Evolutionary conservation across 1,284 basidiomycete genomes (phyloP).

Genomic region (Pseudozyma thailandica): DNA sequence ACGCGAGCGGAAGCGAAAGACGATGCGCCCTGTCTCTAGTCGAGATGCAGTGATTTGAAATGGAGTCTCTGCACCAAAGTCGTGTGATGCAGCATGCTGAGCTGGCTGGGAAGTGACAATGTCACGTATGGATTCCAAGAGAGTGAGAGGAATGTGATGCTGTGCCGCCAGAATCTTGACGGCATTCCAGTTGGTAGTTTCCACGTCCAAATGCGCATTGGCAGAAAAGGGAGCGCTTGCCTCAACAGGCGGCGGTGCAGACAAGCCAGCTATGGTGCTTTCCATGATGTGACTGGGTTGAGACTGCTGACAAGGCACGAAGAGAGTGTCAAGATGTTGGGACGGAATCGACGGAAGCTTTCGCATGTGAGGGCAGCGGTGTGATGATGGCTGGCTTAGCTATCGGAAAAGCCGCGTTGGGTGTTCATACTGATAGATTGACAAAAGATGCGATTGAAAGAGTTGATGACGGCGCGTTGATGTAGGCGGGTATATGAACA

Average conservation of each 20-base stretch:
- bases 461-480: not conserved
- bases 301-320: not conserved
- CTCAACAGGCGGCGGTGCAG: constrained; percentile 7
- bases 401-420: constrained; percentile 4
- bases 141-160: constrained; percentile 46
- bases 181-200: constrained; percentile 63
- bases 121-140: constrained; percentile 27
- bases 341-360: too few relatives aligned
- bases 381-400: not conserved
- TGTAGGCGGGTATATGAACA: not conserved
- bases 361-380: too few relatives aligned
- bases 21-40: constrained; percentile 45
- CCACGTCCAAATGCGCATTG: constrained; percentile 43
- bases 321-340: not conserved
- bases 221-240: not conserved
- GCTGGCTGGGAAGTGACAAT: constrained; percentile 8
- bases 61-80: constrained; percentile 54
- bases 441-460: not conserved
- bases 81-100: constrained; percentile 15
- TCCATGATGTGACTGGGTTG: constrained; percentile 5
- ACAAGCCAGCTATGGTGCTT: not conserved
- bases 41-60: constrained; percentile 50
- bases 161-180: constrained; percentile 55
- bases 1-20: constrained; percentile 53
- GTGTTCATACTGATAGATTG: constrained; percentile 1